phyloP scores from a whole-genome alignment of 352 stramenopile genomes.

The Pythium sukuiense region DNA sequence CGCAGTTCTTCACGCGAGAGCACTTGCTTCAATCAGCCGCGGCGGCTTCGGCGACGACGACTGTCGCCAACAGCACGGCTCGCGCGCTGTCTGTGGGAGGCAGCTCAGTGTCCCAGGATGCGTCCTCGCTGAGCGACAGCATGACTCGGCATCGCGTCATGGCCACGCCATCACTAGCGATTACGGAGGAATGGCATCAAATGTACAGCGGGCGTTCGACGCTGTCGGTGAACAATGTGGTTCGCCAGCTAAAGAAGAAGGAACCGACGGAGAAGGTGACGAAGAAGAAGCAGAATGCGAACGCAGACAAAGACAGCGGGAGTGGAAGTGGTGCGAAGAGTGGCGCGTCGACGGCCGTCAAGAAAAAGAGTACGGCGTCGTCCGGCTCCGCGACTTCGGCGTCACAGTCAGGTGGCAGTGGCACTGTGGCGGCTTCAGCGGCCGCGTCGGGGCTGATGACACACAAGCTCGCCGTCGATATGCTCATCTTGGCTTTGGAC shows the following conservation, averaged over 20 bases:
- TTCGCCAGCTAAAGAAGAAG: constrained; percentile 63
- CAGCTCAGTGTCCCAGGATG: constrained; percentile 22
- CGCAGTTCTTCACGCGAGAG: constrained; percentile 81
- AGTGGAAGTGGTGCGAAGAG: neutral
- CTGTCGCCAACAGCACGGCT: constrained; percentile 1
- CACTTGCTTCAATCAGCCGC: constrained; percentile 68
- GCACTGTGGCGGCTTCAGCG: constrained; percentile 7
- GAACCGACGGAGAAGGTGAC: constrained; percentile 52
- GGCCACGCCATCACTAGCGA: constrained; percentile 84
- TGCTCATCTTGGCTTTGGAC: constrained; percentile 79
- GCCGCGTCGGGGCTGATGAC: constrained; percentile 26
- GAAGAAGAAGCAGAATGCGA: constrained; percentile 32
- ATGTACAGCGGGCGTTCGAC: constrained; percentile 71
- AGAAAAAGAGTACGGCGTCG: constrained; percentile 27
- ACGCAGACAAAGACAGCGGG: constrained; percentile 1
- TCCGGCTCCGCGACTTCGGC: neutral
- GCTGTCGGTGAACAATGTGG: constrained; percentile 79
- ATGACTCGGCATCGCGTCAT: constrained; percentile 83
- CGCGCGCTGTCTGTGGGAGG: constrained; percentile 27
- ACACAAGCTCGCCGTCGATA: constrained; percentile 71
- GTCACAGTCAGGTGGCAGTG: constrained; percentile 9
- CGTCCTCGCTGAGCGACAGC: constrained; percentile 42
- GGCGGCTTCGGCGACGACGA: neutral
- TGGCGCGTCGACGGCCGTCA: constrained; percentile 4
- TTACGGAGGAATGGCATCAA: constrained; percentile 81